Conservation (phyloP, 2,329 filamentous ascomycete species). For the Colletotrichum coccodes region DNA sequence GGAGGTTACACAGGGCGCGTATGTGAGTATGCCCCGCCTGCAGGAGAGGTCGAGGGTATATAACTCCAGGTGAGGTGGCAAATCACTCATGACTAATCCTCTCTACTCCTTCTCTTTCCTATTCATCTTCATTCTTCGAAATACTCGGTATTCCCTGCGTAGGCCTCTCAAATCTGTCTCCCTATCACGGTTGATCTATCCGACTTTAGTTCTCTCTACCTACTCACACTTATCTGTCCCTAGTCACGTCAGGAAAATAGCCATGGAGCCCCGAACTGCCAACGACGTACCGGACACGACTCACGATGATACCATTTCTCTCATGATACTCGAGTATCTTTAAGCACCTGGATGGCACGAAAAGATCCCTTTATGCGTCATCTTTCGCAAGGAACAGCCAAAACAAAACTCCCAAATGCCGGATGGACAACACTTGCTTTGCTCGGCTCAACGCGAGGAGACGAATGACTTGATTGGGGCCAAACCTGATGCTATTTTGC, state of each 20-base stretch:
- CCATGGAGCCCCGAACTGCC: constrained; percentile 17
- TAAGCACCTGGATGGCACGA: too few relatives aligned
- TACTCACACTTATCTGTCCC: neutral
- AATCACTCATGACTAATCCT: neutral
- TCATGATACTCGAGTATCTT: constrained; percentile 28
- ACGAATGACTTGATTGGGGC: too few relatives aligned
- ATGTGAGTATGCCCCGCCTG: neutral
- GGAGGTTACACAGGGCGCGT: neutral
- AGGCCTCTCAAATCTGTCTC: neutral
- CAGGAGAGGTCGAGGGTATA: constrained; percentile 14
- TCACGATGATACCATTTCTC: constrained; percentile 29
- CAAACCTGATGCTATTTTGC: too few relatives aligned
- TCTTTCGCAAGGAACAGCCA: too few relatives aligned
- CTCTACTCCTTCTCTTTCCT: too few relatives aligned
- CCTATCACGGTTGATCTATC: neutral
- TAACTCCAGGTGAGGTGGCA: constrained; percentile 23
- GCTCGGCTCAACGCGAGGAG: too few relatives aligned
- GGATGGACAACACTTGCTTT: too few relatives aligned
- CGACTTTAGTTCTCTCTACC: neutral
- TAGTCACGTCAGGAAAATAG: too few relatives aligned
- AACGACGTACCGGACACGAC: constrained; percentile 16
- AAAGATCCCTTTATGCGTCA: too few relatives aligned
- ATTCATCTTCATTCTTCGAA: neutral
- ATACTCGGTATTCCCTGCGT: neutral
- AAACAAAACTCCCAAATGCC: too few relatives aligned